Evolutionary conservation across 2,329 filamentous ascomycete genomes (phyloP), one percentile per base, ranked within the genome.

Genomic region (Nemania serpens): DNA sequence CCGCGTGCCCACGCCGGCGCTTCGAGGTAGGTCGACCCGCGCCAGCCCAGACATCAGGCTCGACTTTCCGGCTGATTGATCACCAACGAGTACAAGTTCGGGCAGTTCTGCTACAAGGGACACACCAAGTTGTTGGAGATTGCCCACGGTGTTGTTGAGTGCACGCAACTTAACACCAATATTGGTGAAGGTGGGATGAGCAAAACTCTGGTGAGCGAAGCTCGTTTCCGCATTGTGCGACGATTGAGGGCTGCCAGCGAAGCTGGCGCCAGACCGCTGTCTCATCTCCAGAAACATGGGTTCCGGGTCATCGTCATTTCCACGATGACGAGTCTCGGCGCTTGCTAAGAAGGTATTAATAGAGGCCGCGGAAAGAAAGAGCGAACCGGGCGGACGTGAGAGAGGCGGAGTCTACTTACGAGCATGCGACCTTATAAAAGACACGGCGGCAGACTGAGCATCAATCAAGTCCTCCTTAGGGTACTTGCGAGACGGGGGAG

Each of bases 1-100:
- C 0, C 89, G 79, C 0, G 93, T 97, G 69, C 93, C 96, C 1
- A 74, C 73, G 29, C 73, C 73, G 22, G 70, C 72, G 37, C 70
- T 73, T 9, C 85, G 79, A 0, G 88, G 88, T 0, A 90, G 80
- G 39, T 83, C 82, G 54, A 90, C 87, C 9, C 83, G 84, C 1
- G 76, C 72, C 61, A 85, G 78, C 0, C 79, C 82, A 52, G 82
- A 80, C 73, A 74, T 74, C 13, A 74, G 54, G 39, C 69, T 92
- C 0, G 88, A 92, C 71, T 97, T 97, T 0, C 93, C 93, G 0
- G 91, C 89, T 0, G 86, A 91, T 70, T 97, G 93, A 50, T 96
- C 92, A 0, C 93, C 93, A 0, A 96, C 86, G 0, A 96, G 84
- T 5, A 94, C 90, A 10, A 96, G 86, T 67, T 92, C 91, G 0